Evolutionary conservation across 148 eudicot species (phyloP), one percentile per base, ranked within the genome.

Genomic region (Diospyros lotus): DNA sequence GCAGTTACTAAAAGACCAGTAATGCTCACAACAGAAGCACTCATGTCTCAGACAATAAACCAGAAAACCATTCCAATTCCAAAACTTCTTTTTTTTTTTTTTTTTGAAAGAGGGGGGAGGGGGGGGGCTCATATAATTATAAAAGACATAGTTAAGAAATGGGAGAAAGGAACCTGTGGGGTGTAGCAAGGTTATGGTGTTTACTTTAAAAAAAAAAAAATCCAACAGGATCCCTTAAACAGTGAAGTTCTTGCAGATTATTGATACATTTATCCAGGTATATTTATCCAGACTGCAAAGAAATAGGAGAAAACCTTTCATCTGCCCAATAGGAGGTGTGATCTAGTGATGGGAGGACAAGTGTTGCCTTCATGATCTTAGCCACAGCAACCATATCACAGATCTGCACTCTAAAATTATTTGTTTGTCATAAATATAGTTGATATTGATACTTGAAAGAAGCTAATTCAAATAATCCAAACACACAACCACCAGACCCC

Each of bases 311-410:
- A 7, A 72, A 95, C 99, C 99, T 95, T 69, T 92, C 89, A 85
- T 95, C 99, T 58, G 99, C 97, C 99, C 97, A 95, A 61, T 90
- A 95, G 46, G 99, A 95, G 64, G 94, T 82, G 82, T 92, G 99
- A 87, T 95, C 99, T 56, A 95, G 94, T 68, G 94, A 89, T 39
- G 99, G 99, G 70, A 95, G 96, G 60, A 95, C 96, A 76, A 95
- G 97, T 58, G 97, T 90, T 51, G 99, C 99, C 86, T 95, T 91
- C 97, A 95, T 86, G 44, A 95, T 83, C 86, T 95, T 95, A 77
- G 97, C 97, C 79, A 95, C 90, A 80, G 97, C 99, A 80, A 95
- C 99, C 97, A 95, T 92, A 80, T 95, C 99, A 82, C 99, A 92
- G 55, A 95, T 95, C 99, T 95, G 97, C 97, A 91, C 82, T 91